Base-by-base conservation (phyloP, 768 basidiomycete genomes). In the Wakefieldia striispora region DNA sequence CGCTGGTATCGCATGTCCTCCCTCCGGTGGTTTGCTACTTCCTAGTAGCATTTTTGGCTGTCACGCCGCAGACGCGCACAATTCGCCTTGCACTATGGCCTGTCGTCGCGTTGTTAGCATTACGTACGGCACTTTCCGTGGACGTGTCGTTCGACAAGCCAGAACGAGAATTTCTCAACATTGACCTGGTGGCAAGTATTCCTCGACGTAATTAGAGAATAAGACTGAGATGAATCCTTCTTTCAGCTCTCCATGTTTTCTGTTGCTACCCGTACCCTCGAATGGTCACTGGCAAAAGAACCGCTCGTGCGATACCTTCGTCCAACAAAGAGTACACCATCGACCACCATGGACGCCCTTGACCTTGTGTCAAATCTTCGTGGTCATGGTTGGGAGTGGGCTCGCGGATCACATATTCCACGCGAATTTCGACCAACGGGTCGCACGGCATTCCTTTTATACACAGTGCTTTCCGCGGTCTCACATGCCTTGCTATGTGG, bases 311-410 rank as follows among this genome's bases (percentile, higher is more conserved):
- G 60, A 17, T 40, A 51, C 23, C 16, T 45, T 20, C 50, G 55
- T 31, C 49, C 49, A 14, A 20, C 33, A 16, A 37, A 41, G 4
- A 23, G 29, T 6, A 45, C 37, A 9, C 36, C 43, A 9, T 42
- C 48, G 1, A 24, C 35, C 26, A 13, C 43, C 20, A 40, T 56
- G 34, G 75, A 86, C 50, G 76, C 77, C 2, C 59, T 74, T 19
- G 82, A 85, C 45, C 70, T 86, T 16, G 56, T 55, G 14, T 68
- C 68, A 57, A 81, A 76, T 51, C 58, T 80, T n/a, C 80, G 84
- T n/a, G 84, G 83, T 4, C 57, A 71, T 42, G 81, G 79, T 16
- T 86, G 84, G 83, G 67, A 75, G 40, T 84, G 80, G 76, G 79
- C 81, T 4, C 56, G 64, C 24, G 54, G 58, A 31, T 21, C 58